These are phyloP conservation scores for Helotiales sp. DNA, from an alignment of 2,329 filamentous ascomycete species.

Conservation along the genomic window DNA sequence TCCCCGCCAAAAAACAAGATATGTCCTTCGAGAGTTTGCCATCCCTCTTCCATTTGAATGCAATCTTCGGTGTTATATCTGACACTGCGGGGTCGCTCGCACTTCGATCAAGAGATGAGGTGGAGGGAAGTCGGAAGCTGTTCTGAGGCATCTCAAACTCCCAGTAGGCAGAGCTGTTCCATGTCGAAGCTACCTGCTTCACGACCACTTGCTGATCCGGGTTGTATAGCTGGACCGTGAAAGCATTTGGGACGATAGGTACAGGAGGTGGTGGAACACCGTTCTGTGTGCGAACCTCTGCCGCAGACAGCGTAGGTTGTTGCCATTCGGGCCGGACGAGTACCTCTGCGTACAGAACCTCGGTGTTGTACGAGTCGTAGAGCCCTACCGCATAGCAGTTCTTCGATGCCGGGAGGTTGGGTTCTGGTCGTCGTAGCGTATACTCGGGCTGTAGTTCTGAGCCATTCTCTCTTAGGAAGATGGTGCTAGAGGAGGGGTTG, in stretches of 20 bases:
- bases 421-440: conserved; percentile 76
- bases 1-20: conserved; percentile 85
- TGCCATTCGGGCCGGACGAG: conserved; percentile 84
- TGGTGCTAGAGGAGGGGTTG: conserved; percentile 59
- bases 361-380: conserved; percentile 79
- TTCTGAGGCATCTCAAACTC: conserved; percentile 91
- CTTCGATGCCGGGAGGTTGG: conserved; percentile 68
- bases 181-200: conserved; percentile 73
- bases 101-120: conserved; percentile 77
- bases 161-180: conserved; percentile 82
- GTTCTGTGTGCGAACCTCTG: conserved; percentile 75
- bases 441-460: conserved; percentile 82
- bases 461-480: conserved; percentile 71
- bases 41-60: conserved; percentile 90
- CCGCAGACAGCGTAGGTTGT: conserved; percentile 78
- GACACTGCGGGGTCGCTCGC: conserved; percentile 61
- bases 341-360: conserved; percentile 87
- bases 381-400: conserved; percentile 89
- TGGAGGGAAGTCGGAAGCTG: conserved; percentile 80
- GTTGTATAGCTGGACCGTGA: conserved; percentile 90
- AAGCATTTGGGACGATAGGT: conserved; percentile 76
- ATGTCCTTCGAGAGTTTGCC: conserved; percentile 85
- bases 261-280: conserved; percentile 68
- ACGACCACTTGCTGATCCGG: conserved; percentile 83
- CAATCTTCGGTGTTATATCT: conserved; percentile 71